Evolutionary conservation across 805 yeast genomes (phyloP), one percentile per base, ranked within the genome.

Genomic region (Wickerhamomyces rabaulensis): DNA sequence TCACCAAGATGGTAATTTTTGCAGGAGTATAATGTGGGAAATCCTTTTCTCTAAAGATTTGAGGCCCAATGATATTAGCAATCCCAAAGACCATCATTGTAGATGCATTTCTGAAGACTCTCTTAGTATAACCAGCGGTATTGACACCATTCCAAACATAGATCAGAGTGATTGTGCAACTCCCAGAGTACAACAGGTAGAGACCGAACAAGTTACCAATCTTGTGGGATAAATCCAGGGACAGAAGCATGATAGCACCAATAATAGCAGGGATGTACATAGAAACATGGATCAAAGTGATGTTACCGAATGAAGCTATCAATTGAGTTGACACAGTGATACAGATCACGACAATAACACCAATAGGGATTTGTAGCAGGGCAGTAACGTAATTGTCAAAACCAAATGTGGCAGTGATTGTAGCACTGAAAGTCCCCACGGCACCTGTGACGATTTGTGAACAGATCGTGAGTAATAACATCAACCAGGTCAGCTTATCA

Each of bases 21-120:
- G 86, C 87, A n/a, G 82, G 78, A 3, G 62, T 65, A 52, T 80
- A 82, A 15, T 64, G 57, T 17, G 85, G 86, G 20, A 73, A 69
- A 46, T 74, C 66, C 9, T 63, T 52, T 1, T 69, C 67, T 51
- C 75, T 71, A 63, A 80, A 80, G 53, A 79, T 65, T 53, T 80
- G 84, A 2, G 87, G 85, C 9, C 41, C 41, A 40, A 78, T 65
- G 50, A 83, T 66, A 61, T 78, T 72, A 6, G 80, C 77, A 16
- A 76, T 61, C 6, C 78, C 76, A 53, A 76, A 79, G 19, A 71
- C 73, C 46, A 78, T 67, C 78, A 79, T 70, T 2, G 79, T 76
- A 12, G 71, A 54, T 8, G 75, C 74, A 51, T 75, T 78, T 49
- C 82, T 63, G 39, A 69, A 70, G 35, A 77, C 65, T 48, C 79